Percentiles rank a stretch among this genome's conserved stretches.
Evolutionary conservation across 164 flowering plant genomes (phyloP).

Genomic region (Litsea cubeba): DNA sequence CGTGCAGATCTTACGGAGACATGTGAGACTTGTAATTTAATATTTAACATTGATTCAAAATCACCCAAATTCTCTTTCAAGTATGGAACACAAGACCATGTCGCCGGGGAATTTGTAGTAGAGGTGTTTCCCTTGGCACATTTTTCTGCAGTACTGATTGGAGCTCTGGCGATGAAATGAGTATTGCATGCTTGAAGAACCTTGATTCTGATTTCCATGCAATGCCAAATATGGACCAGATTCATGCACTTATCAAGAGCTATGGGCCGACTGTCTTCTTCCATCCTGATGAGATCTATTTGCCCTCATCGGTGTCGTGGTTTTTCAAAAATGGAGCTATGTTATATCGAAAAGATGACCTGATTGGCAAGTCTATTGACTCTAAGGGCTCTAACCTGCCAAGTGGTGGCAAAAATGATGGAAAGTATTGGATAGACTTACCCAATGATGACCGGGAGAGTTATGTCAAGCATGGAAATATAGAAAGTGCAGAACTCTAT

Average conservation of each 20-base stretch:
- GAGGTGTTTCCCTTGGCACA: slow-evolving; percentile 70
- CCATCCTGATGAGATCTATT: slow-evolving; percentile 72
- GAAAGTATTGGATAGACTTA: slow-evolving; percentile 78
- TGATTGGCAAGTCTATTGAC: slow-evolving; percentile 37
- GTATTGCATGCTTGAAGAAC: slow-evolving; percentile 69
- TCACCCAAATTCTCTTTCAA: slow-evolving; percentile 26
- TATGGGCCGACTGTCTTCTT: slow-evolving; percentile 82
- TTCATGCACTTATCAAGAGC: slow-evolving; percentile 64
- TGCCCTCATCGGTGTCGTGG: slow-evolving; percentile 89
- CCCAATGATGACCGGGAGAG: slow-evolving; percentile 42
- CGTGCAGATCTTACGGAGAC: slow-evolving; percentile 70
- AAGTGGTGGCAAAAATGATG: slow-evolving; percentile 65
- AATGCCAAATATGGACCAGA: slow-evolving; percentile 79
- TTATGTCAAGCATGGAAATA: slow-evolving; percentile 46
- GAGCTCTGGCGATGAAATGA: slow-evolving; percentile 30
- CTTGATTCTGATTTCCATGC: slow-evolving; percentile 37
- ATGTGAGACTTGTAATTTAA: slow-evolving; percentile 44
- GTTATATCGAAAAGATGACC: slow-evolving; percentile 30
- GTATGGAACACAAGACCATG: slow-evolving; percentile 66
- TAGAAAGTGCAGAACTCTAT: slow-evolving; percentile 70
- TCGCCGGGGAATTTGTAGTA: slow-evolving; percentile 54
- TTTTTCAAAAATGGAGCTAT: slow-evolving; percentile 76
- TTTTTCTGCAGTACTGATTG: slow-evolving; percentile 53
- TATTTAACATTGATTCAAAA: slow-evolving; percentile 18
- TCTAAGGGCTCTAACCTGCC: slow-evolving; percentile 66